Conservation (phyloP, 805 yeast genomes). For the Candida parachauliodes region DNA sequence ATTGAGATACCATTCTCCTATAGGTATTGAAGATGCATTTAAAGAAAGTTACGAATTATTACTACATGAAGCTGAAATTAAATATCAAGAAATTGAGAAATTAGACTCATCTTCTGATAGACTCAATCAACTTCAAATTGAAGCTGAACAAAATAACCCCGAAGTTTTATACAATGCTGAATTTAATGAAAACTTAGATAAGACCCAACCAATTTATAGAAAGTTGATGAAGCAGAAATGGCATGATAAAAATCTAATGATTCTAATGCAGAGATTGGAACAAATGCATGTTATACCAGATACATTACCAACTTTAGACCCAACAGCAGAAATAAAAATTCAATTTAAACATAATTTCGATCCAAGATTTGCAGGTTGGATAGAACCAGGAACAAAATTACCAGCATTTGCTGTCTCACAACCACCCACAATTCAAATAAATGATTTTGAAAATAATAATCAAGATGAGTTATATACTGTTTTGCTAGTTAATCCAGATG, state of each 20-base stretch:
- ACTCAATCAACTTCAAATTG: constrained; percentile 35
- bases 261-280: constrained; percentile 90
- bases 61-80: constrained; percentile 42
- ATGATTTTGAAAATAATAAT: constrained; percentile 57
- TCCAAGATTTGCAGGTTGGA: constrained; percentile 59
- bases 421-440: constrained; percentile 75
- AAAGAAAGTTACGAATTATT: constrained; percentile 62
- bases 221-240: constrained; percentile 64
- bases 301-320: constrained; percentile 84
- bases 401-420: constrained; percentile 70
- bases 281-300: constrained; percentile 85
- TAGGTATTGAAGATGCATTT: constrained; percentile 68
- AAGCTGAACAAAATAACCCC: constrained; percentile 77
- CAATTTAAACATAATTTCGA: constrained; percentile 64
- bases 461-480: constrained; percentile 62
- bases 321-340: constrained; percentile 69
- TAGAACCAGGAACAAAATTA: constrained; percentile 74
- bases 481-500: constrained; percentile 85
- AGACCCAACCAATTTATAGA: constrained; percentile 77
- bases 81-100: constrained; percentile 33
- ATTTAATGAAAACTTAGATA: constrained; percentile 52
- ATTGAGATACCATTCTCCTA: constrained; percentile 62
- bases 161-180: constrained; percentile 72
- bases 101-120: constrained; percentile 10
- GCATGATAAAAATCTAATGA: constrained; percentile 67